Percentiles rank a stretch among this genome's conserved stretches.
Conservation (phyloP, 2,329 filamentous ascomycete genomes). For the Cladosporium sp. region DNA sequence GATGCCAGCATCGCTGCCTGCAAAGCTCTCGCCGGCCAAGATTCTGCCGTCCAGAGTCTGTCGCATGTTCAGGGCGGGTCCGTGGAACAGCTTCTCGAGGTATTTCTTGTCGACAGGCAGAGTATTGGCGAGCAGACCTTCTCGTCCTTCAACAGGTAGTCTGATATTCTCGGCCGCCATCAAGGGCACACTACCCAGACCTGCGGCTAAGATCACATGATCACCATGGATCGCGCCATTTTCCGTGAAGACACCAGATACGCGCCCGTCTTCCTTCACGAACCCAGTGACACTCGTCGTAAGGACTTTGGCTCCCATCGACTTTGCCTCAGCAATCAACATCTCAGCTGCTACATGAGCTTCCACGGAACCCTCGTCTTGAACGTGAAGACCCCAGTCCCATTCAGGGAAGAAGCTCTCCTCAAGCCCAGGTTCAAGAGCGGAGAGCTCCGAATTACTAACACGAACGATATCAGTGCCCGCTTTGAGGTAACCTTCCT, state of each 20-base stretch:
- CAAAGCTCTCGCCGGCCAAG: neutral
- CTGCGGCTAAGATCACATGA: conserved; percentile 2
- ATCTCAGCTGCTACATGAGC: neutral
- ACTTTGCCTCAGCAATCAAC: neutral
- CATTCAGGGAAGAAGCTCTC: neutral
- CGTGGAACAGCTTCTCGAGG: neutral
- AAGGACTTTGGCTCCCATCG: neutral
- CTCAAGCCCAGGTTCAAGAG: neutral
- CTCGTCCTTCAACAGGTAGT: conserved; percentile 1
- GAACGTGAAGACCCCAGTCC: neutral
- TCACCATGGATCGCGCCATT: neutral
- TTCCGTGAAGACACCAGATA: neutral
- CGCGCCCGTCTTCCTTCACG: neutral
- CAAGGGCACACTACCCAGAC: neutral
- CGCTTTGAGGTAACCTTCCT: neutral
- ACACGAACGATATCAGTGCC: neutral
- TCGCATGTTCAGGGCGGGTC: neutral
- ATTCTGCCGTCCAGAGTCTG: conserved; percentile 5
- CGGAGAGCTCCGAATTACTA: neutral
- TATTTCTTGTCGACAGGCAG: neutral
- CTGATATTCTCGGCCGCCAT: neutral
- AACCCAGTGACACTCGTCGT: neutral
- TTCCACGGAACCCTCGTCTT: neutral
- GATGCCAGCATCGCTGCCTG: neutral
- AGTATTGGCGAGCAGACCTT: neutral